Evolutionary conservation across 495 filamentous ascomycete species (phyloP).

Genomic region (Xylaria scruposa): DNA sequence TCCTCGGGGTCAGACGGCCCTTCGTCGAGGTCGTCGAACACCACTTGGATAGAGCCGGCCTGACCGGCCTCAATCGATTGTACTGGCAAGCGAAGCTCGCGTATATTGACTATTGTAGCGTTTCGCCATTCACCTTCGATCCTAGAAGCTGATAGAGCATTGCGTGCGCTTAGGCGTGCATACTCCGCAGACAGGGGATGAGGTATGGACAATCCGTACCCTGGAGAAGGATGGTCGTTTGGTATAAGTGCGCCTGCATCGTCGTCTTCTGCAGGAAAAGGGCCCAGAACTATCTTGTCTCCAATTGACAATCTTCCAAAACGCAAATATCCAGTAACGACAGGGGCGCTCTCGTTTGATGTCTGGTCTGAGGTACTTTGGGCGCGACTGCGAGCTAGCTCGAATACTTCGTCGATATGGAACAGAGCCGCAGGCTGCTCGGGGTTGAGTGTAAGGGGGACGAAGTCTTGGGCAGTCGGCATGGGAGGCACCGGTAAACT

Average conservation of each 20-base stretch:
- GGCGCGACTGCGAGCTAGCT: conserved; percentile 58
- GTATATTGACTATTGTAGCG: conserved; percentile 82
- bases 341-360: conserved; percentile 53
- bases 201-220: conserved; percentile 48
- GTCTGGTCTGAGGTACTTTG: conserved; percentile 56
- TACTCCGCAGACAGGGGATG: conserved; percentile 53
- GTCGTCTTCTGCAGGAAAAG: conserved; percentile 64
- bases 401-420: conserved; percentile 82
- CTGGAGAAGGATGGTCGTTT: conserved; percentile 47
- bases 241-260: conserved; percentile 44
- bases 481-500: conserved; percentile 73
- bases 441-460: conserved; percentile 52
- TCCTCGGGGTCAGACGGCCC: conserved; percentile 31
- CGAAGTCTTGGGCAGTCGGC: conserved; percentile 54
- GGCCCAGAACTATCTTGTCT: conserved; percentile 80
- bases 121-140: conserved; percentile 73
- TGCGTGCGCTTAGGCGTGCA: conserved; percentile 47
- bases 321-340: conserved; percentile 83
- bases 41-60: conserved; percentile 87
- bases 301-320: conserved; percentile 81
- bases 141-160: conserved; percentile 50
- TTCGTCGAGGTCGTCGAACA: conserved; percentile 52
- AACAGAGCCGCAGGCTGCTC: conserved; percentile 68
- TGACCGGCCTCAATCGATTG: conserved; percentile 77
- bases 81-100: conserved; percentile 86